Evolutionary conservation across 352 stramenopile species (phyloP).

Genomic region (Phytophthora constricta): DNA sequence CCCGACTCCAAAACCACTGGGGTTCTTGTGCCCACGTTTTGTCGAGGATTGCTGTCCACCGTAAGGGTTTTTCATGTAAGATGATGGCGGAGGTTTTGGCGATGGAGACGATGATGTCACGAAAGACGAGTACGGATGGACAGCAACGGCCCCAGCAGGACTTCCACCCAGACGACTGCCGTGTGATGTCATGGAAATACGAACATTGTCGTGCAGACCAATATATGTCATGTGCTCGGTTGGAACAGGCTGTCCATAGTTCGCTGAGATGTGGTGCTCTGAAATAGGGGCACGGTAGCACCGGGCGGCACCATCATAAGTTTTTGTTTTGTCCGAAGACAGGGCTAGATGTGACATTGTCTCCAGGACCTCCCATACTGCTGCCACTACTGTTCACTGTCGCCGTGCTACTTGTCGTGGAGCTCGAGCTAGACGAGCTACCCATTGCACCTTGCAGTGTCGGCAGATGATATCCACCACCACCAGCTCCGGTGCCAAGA

Average conservation of each 20-base stretch:
- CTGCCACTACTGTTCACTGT: conserved; percentile 25
- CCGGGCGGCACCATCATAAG: conserved; percentile 28
- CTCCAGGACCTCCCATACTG: conserved; percentile 9
- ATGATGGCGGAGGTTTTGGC: conserved; percentile 59
- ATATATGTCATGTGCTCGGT: conserved; percentile 52
- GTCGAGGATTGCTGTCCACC: conserved; percentile 24
- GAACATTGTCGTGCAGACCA: conserved; percentile 38
- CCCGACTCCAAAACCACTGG: conserved; percentile 1
- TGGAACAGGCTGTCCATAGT: conserved; percentile 30
- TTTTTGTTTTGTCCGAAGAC: conserved; percentile 40
- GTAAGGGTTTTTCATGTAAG: conserved; percentile 60
- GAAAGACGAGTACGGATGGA: conserved; percentile 44
- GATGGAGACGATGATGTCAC: conserved; percentile 14
- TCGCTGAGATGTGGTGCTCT: conserved; percentile 33
- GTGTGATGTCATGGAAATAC: conserved; percentile 67
- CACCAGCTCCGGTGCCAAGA: conserved; percentile 1
- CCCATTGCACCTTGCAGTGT: conserved; percentile 38
- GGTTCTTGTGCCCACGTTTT: conserved; percentile 36
- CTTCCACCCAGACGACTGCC: conserved; percentile 37
- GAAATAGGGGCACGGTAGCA: conserved; percentile 37
- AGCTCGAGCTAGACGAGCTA: conserved; percentile 41
- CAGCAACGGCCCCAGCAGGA: neutral
- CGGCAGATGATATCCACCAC: conserved; percentile 38
- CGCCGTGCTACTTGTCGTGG: conserved; percentile 30
- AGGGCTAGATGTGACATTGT: conserved; percentile 23